Evolutionary conservation across 2,329 filamentous ascomycete genomes (phyloP), one percentile per base, ranked within the genome.

Genomic region (Phyllosticta capitalensis): DNA sequence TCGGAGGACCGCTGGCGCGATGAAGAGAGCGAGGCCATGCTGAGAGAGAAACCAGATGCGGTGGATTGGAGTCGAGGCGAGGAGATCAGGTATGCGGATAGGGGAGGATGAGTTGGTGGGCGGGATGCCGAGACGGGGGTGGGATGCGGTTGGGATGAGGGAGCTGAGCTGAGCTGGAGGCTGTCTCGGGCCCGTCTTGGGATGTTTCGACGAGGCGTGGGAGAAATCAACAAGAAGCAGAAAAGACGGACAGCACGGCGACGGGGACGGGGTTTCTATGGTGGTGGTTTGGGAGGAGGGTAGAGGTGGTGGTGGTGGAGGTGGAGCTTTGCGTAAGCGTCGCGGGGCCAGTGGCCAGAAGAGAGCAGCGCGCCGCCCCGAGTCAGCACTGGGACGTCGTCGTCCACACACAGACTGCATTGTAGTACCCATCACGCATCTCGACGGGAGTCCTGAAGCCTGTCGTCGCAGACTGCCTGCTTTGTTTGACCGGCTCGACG

Each of bases 1-100:
- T 60, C 58, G 58, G 20, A 56, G 54, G 58, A 60, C 28, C 58
- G 58, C 22, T 60, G 58, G 50, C 58, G 58, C 2, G 58, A 56
- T 14, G 58, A 60, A 3, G 58, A 60, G 30, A 50, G 52, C 19
- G 58, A 60, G 19, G 54, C 58, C 58, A 60, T 60, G 56, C 12
- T 12, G 19, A 1, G 19, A 4, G 49, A 22, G 4, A 51, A 52
- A n/a, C 14, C 30, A 30, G 30, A 38, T 45, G 14, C 14, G 38
- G 38, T 14, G 17, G 14, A 9, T 22, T 52, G 3, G 55, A n/a
- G 12, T 19, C 12, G 19, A 28, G 33, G 3, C 17, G 33, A 17
- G 49, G 56, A n/a, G 17, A 28, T 4, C 50, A 17, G 52, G 9
- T 50, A n/a, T 5, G 38, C 14, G 38, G 38, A 45, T 45, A 45